Percentiles rank a stretch among this genome's conserved stretches.
Conservation (phyloP, 225 moss, liverwort and hornwort species). For the Marchantia paleacea region DNA sequence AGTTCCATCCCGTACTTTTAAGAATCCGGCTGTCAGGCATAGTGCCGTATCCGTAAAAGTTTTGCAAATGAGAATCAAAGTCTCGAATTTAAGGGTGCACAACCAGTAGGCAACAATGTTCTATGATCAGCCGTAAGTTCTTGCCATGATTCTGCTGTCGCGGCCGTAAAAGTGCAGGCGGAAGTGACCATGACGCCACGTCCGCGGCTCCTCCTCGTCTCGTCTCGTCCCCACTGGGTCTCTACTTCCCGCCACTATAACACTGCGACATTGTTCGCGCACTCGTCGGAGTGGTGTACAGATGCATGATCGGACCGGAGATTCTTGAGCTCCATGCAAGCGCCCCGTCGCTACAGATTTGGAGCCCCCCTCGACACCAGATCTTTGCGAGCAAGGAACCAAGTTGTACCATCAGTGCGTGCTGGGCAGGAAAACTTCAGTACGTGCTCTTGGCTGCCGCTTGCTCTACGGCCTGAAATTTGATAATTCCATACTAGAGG, state of each 20-base stretch:
- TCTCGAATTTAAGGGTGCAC: background rate
- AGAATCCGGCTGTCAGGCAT: too few relatives aligned
- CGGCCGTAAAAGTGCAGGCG: background rate
- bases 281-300: background rate
- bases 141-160: background rate
- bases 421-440: background rate
- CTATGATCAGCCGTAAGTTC: background rate
- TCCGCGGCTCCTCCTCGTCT: background rate
- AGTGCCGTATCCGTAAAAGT: too few relatives aligned
- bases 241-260: background rate
- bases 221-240: too few relatives aligned
- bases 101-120: background rate
- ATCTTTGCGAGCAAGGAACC: background rate
- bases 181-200: background rate
- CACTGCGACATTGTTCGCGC: background rate
- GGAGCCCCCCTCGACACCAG: background rate
- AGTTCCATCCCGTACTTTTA: too few relatives aligned
- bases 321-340: slow-evolving; percentile 5
- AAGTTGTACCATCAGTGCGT: background rate
- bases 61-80: background rate
- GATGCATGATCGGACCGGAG: background rate
- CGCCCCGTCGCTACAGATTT: background rate
- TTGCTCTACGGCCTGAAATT: background rate
- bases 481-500: background rate
- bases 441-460: background rate